Conservation (phyloP, 2,329 filamentous ascomycete genomes). For the Monilinia polystroma region DNA sequence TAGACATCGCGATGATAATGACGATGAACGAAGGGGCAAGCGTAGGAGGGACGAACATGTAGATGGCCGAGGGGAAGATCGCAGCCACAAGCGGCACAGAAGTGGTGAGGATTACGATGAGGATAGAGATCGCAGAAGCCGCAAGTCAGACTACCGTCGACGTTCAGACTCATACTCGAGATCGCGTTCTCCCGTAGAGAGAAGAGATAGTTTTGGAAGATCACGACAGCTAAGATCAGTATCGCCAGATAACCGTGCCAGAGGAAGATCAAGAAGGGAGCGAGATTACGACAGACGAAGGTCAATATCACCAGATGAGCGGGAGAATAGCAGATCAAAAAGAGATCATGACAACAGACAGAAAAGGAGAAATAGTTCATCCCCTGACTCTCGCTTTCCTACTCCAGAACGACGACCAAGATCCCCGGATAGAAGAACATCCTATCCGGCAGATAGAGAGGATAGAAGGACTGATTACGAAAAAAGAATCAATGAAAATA, state of each 20-base stretch:
- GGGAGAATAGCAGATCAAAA: not conserved
- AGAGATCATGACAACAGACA: not conserved
- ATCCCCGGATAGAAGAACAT: conserved; percentile 39
- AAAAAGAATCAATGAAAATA: conserved; percentile 30
- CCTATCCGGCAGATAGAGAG: conserved; percentile 35
- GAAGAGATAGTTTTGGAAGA: conserved; percentile 32
- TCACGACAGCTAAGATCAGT: conserved; percentile 33
- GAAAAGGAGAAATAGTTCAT: conserved; percentile 33
- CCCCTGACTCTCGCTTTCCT: conserved; percentile 41
- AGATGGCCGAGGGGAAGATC: conserved; percentile 43
- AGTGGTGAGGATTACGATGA: conserved; percentile 35
- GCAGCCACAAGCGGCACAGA: conserved; percentile 48
- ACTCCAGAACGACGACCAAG: conserved; percentile 41
- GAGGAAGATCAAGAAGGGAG: conserved; percentile 28
- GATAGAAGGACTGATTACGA: conserved; percentile 28
- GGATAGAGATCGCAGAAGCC: conserved; percentile 32
- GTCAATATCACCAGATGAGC: conserved; percentile 20
- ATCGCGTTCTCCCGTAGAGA: conserved; percentile 30
- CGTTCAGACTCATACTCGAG: conserved; percentile 44
- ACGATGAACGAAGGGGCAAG: conserved; percentile 46
- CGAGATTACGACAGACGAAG: conserved; percentile 28
- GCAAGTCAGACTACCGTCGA: conserved; percentile 41
- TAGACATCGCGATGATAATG: conserved; percentile 40
- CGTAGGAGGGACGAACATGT: conserved; percentile 40
- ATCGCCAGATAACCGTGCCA: conserved; percentile 36